A percentile compares a stretch with the other conserved stretches of the same genome.
Evolutionary conservation across 257 asterid genomes (phyloP).

Genomic region (Salvia hispanica): DNA sequence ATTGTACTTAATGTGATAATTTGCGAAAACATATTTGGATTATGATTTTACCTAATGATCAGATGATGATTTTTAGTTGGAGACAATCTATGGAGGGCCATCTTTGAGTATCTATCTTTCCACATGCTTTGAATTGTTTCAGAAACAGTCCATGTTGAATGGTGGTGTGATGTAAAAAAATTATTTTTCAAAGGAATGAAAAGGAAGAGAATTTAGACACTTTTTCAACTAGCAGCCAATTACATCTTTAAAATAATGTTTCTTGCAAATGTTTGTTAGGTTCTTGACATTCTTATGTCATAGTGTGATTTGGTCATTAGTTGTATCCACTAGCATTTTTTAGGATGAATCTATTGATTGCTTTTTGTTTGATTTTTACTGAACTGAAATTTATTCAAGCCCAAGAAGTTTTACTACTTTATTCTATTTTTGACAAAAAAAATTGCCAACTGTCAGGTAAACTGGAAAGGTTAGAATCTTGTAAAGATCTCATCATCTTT

Average conservation of each 20-base stretch:
- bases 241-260: not conserved
- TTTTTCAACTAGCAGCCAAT: slow-evolving; percentile 2
- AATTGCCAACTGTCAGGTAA: not conserved
- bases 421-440: not conserved
- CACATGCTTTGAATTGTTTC: slow-evolving; percentile 37
- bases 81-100: slow-evolving; percentile 41
- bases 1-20: slow-evolving; percentile 2
- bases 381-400: not conserved
- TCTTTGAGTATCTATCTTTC: slow-evolving; percentile 37
- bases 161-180: not conserved
- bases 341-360: not conserved
- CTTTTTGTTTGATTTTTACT: not conserved
- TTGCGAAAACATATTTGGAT: slow-evolving; percentile 8
- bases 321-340: no score
- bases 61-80: slow-evolving; percentile 40
- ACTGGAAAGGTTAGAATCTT: not conserved
- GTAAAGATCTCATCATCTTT: not conserved
- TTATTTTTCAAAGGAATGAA: not conserved
- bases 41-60: slow-evolving; percentile 31
- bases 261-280: not conserved
- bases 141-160: slow-evolving; percentile 37
- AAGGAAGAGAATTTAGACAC: not conserved
- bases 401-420: not conserved
- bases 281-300: not conserved
- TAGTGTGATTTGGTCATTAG: not conserved